Evolutionary conservation across 2,329 filamentous ascomycete genomes (phyloP).

Genomic region (Myriosclerotinia curreyana): DNA sequence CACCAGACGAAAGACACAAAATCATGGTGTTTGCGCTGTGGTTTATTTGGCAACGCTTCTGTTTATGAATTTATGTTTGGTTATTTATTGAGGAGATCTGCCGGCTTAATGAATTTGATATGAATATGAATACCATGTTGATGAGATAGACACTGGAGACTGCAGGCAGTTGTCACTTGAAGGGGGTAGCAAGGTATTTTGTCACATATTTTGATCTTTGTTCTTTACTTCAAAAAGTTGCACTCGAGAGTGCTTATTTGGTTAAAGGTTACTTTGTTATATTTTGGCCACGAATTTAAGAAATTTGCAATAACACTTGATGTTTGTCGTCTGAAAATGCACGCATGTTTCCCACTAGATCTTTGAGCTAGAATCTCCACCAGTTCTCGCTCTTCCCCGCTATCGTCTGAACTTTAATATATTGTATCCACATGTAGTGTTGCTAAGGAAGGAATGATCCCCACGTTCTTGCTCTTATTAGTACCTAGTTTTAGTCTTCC

Average conservation of each 20-base stretch:
- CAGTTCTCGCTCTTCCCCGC: neutral
- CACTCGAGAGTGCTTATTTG: neutral
- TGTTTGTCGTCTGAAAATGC: neutral
- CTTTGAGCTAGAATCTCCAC: neutral
- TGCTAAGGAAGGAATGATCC: neutral
- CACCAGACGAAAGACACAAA: neutral
- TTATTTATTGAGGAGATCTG: neutral
- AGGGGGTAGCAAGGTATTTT: neutral
- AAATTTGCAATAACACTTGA: neutral
- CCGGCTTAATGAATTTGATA: neutral
- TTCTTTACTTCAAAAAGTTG: neutral
- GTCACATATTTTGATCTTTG: neutral
- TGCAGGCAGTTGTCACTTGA: neutral
- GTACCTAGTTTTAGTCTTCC: conserved; percentile 3
- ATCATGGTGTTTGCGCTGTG: neutral
- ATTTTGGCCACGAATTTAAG: neutral
- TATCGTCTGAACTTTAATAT: neutral
- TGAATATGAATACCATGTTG: neutral
- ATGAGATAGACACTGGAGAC: neutral
- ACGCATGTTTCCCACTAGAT: neutral
- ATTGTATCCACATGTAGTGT: neutral
- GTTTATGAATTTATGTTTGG: neutral
- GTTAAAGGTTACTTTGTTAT: neutral
- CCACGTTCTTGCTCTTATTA: neutral
- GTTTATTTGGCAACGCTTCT: neutral